A percentile compares a stretch with the other conserved stretches of the same genome.
Evolutionary conservation across 345 rosid genomes (phyloP).

Genomic region (Eucalyptus marginata): DNA sequence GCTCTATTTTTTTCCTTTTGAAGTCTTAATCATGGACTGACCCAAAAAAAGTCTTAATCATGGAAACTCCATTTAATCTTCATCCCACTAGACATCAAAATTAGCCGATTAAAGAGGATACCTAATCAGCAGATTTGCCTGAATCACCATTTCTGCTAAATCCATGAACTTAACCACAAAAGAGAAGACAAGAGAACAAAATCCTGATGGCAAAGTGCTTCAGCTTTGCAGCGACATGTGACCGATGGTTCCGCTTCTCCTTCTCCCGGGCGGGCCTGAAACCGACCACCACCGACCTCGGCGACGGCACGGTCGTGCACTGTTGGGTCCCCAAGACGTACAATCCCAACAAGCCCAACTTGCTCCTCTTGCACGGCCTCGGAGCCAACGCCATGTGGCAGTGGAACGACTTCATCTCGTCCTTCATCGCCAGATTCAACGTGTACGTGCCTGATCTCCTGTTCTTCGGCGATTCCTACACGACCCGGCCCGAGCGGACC

Average conservation of each 20-base stretch:
- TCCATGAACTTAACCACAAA: neutral
- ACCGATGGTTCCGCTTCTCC: constrained; percentile 43
- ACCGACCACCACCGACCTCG: constrained; percentile 2
- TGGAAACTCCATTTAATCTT: neutral
- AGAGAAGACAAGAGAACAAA: neutral
- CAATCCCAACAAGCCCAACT: neutral
- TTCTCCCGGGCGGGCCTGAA: constrained; percentile 52
- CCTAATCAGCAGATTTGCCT: neutral
- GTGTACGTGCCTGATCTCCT: constrained; percentile 5
- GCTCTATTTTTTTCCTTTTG: neutral
- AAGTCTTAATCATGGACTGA: neutral
- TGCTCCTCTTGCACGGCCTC: constrained; percentile 10
- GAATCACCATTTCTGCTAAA: neutral
- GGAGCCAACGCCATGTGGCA: constrained; percentile 10
- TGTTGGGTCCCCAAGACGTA: constrained; percentile 1
- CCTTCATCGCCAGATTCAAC: neutral
- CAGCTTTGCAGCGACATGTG: constrained; percentile 54
- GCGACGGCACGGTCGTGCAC: neutral
- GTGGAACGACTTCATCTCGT: neutral
- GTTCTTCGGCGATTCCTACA: constrained; percentile 8
- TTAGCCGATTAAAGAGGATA: neutral
- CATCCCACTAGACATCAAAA: neutral
- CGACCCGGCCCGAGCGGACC: neutral
- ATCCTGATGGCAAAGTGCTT: constrained; percentile 19
- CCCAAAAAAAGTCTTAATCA: too few species aligned